Conservation (phyloP, 2,329 filamentous ascomycete species). For the Aspergillus persii region DNA sequence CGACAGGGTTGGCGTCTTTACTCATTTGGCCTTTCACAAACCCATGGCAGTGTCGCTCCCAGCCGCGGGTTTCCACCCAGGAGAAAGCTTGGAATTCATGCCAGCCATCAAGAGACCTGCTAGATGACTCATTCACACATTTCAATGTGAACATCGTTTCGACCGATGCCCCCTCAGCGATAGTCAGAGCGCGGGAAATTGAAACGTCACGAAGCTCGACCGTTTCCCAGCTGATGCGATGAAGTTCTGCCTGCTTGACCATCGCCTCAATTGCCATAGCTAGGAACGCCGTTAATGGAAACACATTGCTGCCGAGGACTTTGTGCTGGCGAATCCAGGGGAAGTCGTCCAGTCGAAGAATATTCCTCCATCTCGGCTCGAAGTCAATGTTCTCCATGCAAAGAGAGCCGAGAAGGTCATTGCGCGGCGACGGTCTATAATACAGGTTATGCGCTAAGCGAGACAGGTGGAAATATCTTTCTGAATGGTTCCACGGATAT, state of each 20-base stretch:
- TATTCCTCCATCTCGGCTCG: slow-evolving; percentile 28
- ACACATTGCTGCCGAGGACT: slow-evolving; percentile 31
- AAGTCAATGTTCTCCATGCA: slow-evolving; percentile 26
- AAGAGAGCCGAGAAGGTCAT: slow-evolving; percentile 27
- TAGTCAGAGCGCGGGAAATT: slow-evolving; percentile 48
- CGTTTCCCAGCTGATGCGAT: slow-evolving; percentile 11
- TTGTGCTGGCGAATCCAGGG: slow-evolving; percentile 30
- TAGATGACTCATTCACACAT: slow-evolving; percentile 39
- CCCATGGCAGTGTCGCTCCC: slow-evolving; percentile 28
- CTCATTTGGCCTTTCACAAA: slow-evolving; percentile 22
- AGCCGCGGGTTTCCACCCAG: slow-evolving; percentile 24
- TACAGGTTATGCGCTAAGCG: slow-evolving; percentile 35
- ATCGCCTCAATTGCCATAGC: slow-evolving; percentile 35
- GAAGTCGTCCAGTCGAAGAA: slow-evolving; percentile 23
- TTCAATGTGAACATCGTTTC: slow-evolving; percentile 52
- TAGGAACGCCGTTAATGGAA: slow-evolving; percentile 27
- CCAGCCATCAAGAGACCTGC: slow-evolving; percentile 26
- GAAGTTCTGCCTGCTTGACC: slow-evolving; percentile 22
- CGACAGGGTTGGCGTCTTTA: background rate
- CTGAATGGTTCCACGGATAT: slow-evolving; percentile 52
- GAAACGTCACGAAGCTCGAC: slow-evolving; percentile 51
- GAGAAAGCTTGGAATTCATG: slow-evolving; percentile 29
- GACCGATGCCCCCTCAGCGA: slow-evolving; percentile 48
- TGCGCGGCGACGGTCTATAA: slow-evolving; percentile 18
- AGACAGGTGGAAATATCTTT: slow-evolving; percentile 45